A percentile compares a stretch with the other conserved stretches of the same genome.
Evolutionary conservation across 2,329 filamentous ascomycete genomes (phyloP).

Genomic region (Juglanconis sp.): DNA sequence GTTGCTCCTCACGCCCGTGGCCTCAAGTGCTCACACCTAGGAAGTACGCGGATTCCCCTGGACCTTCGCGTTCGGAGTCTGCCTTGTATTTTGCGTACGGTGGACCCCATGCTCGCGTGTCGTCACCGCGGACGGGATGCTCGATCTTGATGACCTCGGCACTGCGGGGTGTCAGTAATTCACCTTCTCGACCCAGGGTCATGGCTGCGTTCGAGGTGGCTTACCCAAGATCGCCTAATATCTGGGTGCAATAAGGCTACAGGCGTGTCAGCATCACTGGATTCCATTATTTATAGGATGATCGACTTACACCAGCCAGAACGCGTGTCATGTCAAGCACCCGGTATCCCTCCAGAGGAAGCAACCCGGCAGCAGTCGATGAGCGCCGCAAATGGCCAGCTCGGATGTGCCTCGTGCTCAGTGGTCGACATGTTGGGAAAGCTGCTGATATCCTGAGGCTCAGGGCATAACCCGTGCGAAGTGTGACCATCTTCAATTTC

Average conservation of each 20-base stretch:
- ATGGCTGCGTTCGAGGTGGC: constrained; percentile 27
- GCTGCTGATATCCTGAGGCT: not conserved
- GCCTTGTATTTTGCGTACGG: constrained; percentile 80
- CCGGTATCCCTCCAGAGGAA: constrained; percentile 78
- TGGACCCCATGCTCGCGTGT: constrained; percentile 94
- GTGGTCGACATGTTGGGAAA: not conserved
- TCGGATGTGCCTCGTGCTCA: not conserved
- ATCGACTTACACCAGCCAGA: constrained; percentile 74
- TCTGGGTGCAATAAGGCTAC: constrained; percentile 96
- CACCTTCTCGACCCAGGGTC: constrained; percentile 10
- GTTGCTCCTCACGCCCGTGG: not conserved
- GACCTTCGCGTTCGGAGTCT: constrained; percentile 57
- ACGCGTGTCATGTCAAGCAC: constrained; percentile 97
- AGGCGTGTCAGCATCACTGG: not conserved
- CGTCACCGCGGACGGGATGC: constrained; percentile 85
- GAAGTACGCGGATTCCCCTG: constrained; percentile 94
- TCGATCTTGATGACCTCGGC: constrained; percentile 98
- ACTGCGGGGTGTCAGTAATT: constrained; percentile 44
- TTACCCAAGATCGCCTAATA: constrained; percentile 92
- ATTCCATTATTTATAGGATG: not conserved
- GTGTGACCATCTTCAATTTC: constrained; percentile 3
- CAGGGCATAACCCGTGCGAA: not conserved
- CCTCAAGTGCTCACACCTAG: constrained; percentile 60
- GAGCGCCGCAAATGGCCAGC: not conserved
- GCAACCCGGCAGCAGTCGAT: constrained; percentile 22